Evolutionary conservation across 1,284 basidiomycete genomes (phyloP), one percentile per base, ranked within the genome.

Genomic region (Fomitopsis palustris): DNA sequence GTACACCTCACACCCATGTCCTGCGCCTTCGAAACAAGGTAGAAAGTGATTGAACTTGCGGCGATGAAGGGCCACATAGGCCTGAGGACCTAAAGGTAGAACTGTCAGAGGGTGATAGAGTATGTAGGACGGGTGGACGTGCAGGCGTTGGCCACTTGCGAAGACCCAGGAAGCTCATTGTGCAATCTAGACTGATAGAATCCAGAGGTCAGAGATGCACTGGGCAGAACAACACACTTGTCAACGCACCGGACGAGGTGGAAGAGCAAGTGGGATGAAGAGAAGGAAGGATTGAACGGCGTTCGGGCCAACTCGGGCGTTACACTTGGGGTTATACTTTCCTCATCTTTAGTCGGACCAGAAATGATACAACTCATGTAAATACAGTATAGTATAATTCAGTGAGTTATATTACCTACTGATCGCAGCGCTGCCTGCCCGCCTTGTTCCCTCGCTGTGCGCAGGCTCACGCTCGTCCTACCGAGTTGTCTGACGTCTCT

Each of bases 71-170:
- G 89, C 81, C 88, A 90, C 75, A 92, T 68, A 39, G 90, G 88
- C 76, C 79, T 84, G 59, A 80, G 64, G 66, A 92, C 74, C 90
- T 92, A 65, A 49, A 54, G 51, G 43, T 8, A 56, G 45, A 8
- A 21, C 27, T 38, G 23, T 35, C 16, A 43, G 27, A 57, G 51
- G 12, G n/a, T 43, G 38, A 54, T 51, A 53, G 31, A 23, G 41
- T 4, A 56, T 39, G 33, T 45, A 33, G 54, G 37, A 56, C 38
- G 39, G 57, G 38, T 33, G 54, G 51, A 83, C 85, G 75, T 76
- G 81, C 88, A 59, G 88, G 88, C 65, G 86, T 88, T 62, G 87
- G 82, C 86, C 86, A 91, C 77, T 88, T 88, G 76, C 88, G 87
- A 68, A 88, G 77, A 77, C 87, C 87, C 68, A 90, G 76, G 81